Conservation (phyloP, 441 rosid genomes). For the Capsella rubella region DNA sequence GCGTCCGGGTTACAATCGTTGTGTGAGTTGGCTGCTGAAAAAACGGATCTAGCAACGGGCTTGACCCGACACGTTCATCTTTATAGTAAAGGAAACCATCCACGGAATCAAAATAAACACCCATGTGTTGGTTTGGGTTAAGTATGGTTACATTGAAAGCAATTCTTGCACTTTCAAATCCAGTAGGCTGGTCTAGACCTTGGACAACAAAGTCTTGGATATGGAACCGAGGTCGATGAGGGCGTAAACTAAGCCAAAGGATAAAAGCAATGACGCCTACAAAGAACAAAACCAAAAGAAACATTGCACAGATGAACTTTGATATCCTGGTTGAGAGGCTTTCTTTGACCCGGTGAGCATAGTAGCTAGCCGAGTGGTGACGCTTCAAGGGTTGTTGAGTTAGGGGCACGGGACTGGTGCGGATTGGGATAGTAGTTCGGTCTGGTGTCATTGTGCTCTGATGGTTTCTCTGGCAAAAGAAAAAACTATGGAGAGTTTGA, state of each 20-base stretch:
- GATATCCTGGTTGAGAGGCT: conserved; percentile 70
- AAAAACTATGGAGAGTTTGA: not conserved
- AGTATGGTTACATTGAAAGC: conserved; percentile 65
- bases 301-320: conserved; percentile 62
- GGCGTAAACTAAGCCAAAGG: conserved; percentile 86
- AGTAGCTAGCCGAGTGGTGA: conserved; percentile 60
- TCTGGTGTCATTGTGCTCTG: conserved; percentile 46
- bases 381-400: conserved; percentile 42
- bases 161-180: conserved; percentile 67
- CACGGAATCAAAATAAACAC: conserved; percentile 62
- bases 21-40: conserved; percentile 78
- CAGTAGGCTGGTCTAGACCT: conserved; percentile 58
- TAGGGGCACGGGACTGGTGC: conserved; percentile 17
- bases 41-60: conserved; percentile 50
- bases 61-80: conserved; percentile 64
- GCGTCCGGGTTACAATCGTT: conserved; percentile 39
- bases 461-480: not conserved
- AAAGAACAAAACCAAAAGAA: conserved; percentile 60
- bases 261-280: conserved; percentile 65
- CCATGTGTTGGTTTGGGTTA: conserved; percentile 75
- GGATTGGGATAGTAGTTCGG: conserved; percentile 45
- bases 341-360: conserved; percentile 65
- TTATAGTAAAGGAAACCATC: conserved; percentile 63
- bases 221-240: conserved; percentile 79
- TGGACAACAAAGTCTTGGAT: conserved; percentile 61